These are phyloP conservation scores for Ustilago sp. DNA, from an alignment of 1,284 basidiomycete genomes.

Conservation along the genomic window DNA sequence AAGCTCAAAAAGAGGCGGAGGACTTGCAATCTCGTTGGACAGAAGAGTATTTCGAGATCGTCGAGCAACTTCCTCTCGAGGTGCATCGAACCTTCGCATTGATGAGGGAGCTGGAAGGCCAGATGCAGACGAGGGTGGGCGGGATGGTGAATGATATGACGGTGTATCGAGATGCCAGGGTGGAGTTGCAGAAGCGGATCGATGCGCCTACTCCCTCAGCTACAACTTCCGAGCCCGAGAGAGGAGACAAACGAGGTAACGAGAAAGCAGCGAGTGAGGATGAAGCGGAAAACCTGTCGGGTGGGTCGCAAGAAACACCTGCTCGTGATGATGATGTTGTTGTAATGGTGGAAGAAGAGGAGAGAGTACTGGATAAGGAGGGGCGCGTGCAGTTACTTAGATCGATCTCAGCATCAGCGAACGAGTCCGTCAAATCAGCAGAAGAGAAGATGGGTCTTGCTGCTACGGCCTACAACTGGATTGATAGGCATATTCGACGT, in stretches of 20 bases:
- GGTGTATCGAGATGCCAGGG: slow-evolving; percentile 37
- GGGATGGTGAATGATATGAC: slow-evolving; percentile 29
- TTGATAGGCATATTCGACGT: slow-evolving; percentile 73
- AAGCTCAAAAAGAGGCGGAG: slow-evolving; percentile 43
- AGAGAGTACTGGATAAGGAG: slow-evolving; percentile 14
- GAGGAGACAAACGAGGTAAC: not conserved
- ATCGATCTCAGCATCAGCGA: slow-evolving; percentile 34
- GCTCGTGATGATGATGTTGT: not conserved
- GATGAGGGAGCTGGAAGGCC: slow-evolving; percentile 83
- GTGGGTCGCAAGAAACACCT: slow-evolving; percentile 19
- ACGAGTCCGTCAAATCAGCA: slow-evolving; percentile 65
- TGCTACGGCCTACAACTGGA: slow-evolving; percentile 72
- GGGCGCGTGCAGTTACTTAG: slow-evolving; percentile 22
- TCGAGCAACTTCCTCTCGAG: slow-evolving; percentile 87
- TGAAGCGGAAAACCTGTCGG: slow-evolving; percentile 39
- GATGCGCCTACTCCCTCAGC: not conserved
- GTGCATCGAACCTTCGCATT: slow-evolving; percentile 83
- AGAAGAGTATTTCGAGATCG: slow-evolving; percentile 71
- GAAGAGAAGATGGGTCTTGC: slow-evolving; percentile 73
- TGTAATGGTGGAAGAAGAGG: not conserved
- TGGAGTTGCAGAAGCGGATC: slow-evolving; percentile 24
- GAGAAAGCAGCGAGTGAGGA: slow-evolving; percentile 26
- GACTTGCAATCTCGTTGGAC: slow-evolving; percentile 58
- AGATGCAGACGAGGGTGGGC: slow-evolving; percentile 71
- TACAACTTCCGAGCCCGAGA: not conserved